These are phyloP conservation scores for Geosmithia flava DNA, from an alignment of 2,329 filamentous ascomycete species.

Conservation along the genomic window DNA sequence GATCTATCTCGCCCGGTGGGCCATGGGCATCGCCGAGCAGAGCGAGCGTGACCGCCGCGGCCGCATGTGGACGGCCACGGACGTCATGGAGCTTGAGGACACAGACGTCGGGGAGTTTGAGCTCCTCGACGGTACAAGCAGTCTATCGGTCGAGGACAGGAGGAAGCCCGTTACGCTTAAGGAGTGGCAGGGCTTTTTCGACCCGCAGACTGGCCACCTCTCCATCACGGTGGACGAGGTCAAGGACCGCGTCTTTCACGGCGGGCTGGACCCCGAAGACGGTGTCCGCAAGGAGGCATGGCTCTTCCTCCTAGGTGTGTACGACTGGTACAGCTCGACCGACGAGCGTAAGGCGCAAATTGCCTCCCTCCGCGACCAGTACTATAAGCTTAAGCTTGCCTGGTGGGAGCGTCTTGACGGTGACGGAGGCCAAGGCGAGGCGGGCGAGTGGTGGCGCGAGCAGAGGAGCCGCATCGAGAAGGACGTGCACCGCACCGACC, in stretches of 20 bases:
- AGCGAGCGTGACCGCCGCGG: constrained; percentile 78
- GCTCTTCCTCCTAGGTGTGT: constrained; percentile 84
- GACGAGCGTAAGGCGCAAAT: constrained; percentile 76
- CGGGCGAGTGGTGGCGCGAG: constrained; percentile 94
- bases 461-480: constrained; percentile 93
- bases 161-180: constrained; percentile 65
- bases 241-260: constrained; percentile 95
- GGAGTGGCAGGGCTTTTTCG: constrained; percentile 91
- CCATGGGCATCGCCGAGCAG: constrained; percentile 97
- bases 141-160: constrained; percentile 62
- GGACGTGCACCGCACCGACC: constrained; percentile 94
- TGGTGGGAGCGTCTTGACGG: constrained; percentile 96
- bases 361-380: constrained; percentile 82
- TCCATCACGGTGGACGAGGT: constrained; percentile 80
- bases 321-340: constrained; percentile 81
- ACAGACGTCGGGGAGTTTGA: constrained; percentile 95
- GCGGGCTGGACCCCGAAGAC: constrained; percentile 77
- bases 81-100: constrained; percentile 87
- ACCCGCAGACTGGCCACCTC: constrained; percentile 59
- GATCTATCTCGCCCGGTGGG: constrained; percentile 90
- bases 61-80: constrained; percentile 84
- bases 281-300: constrained; percentile 93
- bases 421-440: constrained; percentile 63
- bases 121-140: constrained; percentile 69
- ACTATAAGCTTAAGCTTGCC: constrained; percentile 80